Evolutionary conservation across 768 basidiomycete genomes (phyloP).

Genomic region (Vishniacozyma victoriae): DNA sequence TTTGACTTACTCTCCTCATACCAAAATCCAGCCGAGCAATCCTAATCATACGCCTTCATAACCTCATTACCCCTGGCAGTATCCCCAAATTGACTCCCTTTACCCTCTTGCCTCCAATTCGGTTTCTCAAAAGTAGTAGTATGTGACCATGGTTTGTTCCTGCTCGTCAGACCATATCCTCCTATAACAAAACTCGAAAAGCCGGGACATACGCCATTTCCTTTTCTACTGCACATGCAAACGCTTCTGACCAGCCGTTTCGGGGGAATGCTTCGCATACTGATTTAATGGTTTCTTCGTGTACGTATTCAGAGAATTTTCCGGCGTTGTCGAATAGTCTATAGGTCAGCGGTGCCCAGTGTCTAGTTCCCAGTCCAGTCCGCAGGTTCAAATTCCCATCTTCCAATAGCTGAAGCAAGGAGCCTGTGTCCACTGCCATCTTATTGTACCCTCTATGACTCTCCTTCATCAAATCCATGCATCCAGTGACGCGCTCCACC

Average conservation of each 20-base stretch:
- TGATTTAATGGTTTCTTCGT: conserved; percentile 10
- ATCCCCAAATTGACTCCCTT: conserved; percentile 1
- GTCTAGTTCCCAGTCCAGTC: conserved; percentile 7
- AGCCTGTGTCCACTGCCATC: too few relatives aligned
- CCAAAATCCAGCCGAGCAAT: not conserved
- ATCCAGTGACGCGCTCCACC: too few relatives aligned
- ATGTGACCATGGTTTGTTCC: conserved; percentile 2
- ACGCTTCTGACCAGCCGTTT: conserved; percentile 15
- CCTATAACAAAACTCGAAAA: not conserved
- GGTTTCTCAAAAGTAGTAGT: conserved; percentile 2
- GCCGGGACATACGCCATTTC: conserved; percentile 14
- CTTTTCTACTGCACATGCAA: conserved; percentile 13
- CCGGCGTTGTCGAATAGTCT: conserved; percentile 20
- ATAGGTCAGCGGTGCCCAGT: too few relatives aligned
- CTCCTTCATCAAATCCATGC: too few relatives aligned
- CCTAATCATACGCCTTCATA: not conserved
- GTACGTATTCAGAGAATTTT: conserved; percentile 6
- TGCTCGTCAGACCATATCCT: not conserved
- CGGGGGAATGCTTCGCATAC: conserved; percentile 13
- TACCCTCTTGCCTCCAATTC: not conserved
- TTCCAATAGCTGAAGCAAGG: too few relatives aligned
- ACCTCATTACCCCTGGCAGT: conserved; percentile 1
- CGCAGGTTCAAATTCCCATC: too few relatives aligned
- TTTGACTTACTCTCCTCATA: too few relatives aligned
- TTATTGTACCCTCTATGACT: too few relatives aligned